These are phyloP conservation scores for Lecanicillium sp. DNA, from an alignment of 2,329 filamentous ascomycete genomes.

Conservation along the genomic window DNA sequence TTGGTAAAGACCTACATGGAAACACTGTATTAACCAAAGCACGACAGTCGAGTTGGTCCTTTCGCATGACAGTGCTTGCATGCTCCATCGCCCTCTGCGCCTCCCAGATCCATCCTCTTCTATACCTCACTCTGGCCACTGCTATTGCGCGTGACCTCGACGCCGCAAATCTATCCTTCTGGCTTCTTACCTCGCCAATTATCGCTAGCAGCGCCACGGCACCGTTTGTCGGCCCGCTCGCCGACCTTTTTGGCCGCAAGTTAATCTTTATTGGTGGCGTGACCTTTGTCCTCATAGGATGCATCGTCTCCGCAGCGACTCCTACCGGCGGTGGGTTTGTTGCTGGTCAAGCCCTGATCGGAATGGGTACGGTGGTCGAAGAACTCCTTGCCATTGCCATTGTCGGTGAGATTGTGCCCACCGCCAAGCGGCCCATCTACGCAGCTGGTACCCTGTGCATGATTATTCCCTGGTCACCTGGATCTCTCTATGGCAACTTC, in stretches of 20 bases:
- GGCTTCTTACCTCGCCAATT: too few species aligned
- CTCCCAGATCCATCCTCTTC: too few species aligned
- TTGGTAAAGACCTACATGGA: too few species aligned
- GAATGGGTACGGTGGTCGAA: constrained; percentile 58
- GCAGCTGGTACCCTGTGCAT: constrained; percentile 52
- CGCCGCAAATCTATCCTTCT: too few species aligned
- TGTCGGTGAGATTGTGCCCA: constrained; percentile 60
- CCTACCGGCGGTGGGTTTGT: constrained; percentile 55
- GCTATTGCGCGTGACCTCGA: too few species aligned
- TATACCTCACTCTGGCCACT: too few species aligned
- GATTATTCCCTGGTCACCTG: constrained; percentile 52
- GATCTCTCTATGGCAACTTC: constrained; percentile 52
- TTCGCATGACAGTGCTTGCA: too few species aligned
- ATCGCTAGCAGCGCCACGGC: too few species aligned
- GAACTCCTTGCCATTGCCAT: constrained; percentile 60
- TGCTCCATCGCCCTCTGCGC: too few species aligned
- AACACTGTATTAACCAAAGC: too few species aligned
- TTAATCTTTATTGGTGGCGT: constrained; percentile 50
- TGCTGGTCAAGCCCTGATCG: constrained; percentile 44
- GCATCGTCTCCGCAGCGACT: constrained; percentile 51
- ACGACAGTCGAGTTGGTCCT: too few species aligned
- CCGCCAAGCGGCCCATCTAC: constrained; percentile 55
- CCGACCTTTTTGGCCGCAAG: constrained; percentile 29
- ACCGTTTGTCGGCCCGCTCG: constrained; percentile 1
- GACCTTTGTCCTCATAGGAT: constrained; percentile 46